These are phyloP conservation scores for Irpex lacteus DNA, from an alignment of 1,284 basidiomycete species.

Conservation along the genomic window DNA sequence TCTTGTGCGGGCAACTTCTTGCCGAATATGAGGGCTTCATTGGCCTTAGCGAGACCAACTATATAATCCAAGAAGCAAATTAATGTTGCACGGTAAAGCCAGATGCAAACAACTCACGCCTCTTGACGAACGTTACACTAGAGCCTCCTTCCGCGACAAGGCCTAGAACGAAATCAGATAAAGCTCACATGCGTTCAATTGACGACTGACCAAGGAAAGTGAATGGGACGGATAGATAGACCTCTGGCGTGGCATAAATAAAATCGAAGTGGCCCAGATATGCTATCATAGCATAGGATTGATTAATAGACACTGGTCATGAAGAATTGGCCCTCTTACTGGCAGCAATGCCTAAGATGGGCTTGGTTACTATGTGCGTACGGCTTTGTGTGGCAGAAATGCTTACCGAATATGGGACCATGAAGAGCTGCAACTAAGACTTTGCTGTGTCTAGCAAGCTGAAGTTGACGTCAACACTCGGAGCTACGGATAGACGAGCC, in stretches of 20 bases:
- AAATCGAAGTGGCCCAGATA: slow-evolving; percentile 73
- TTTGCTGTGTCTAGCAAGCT: slow-evolving; percentile 68
- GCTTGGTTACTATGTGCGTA: not conserved
- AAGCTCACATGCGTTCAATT: slow-evolving; percentile 6
- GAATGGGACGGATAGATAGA: slow-evolving; percentile 65
- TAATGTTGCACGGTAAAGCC: not conserved
- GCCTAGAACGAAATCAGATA: slow-evolving; percentile 34
- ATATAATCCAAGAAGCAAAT: not conserved
- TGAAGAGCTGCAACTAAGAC: slow-evolving; percentile 64
- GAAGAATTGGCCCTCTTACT: slow-evolving; percentile 34
- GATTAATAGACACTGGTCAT: not conserved
- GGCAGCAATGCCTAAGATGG: slow-evolving; percentile 56
- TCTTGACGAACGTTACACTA: slow-evolving; percentile 64
- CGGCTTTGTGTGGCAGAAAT: not conserved
- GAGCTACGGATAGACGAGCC: not conserved
- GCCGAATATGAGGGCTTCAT: slow-evolving; percentile 66
- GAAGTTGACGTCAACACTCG: not conserved
- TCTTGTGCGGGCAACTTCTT: slow-evolving; percentile 63
- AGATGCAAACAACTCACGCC: slow-evolving; percentile 40
- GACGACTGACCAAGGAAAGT: slow-evolving; percentile 54
- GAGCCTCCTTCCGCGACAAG: slow-evolving; percentile 64
- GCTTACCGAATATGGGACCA: slow-evolving; percentile 67
- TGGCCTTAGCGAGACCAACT: slow-evolving; percentile 70
- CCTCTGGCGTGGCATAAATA: slow-evolving; percentile 61
- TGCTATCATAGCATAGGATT: slow-evolving; percentile 35